Evolutionary conservation across 352 stramenopile genomes (phyloP).

Genomic region (Pythium utonaiense): DNA sequence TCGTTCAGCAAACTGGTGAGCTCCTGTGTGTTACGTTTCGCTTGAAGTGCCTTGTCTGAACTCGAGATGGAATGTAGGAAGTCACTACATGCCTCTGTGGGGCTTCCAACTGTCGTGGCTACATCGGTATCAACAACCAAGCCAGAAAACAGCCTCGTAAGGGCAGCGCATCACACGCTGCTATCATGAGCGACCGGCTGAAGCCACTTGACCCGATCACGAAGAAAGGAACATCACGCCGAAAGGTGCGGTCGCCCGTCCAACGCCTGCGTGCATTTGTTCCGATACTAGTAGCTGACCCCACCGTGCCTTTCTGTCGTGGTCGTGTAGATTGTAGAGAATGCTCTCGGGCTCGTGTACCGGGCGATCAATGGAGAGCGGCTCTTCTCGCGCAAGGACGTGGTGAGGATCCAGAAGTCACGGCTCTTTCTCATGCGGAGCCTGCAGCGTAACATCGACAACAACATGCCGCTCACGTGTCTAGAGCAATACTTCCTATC

Average conservation of each 20-base stretch:
- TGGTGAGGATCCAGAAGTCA: slow-evolving; percentile 41
- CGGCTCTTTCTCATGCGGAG: slow-evolving; percentile 64
- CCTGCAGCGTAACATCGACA: slow-evolving; percentile 43
- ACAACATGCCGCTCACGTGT: slow-evolving; percentile 50
- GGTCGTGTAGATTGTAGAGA: slow-evolving; percentile 47
- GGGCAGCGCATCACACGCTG: slow-evolving; percentile 17
- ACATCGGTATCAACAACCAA: slow-evolving; percentile 72
- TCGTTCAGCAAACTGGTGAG: slow-evolving; percentile 46
- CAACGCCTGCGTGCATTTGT: background rate
- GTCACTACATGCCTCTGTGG: slow-evolving; percentile 70
- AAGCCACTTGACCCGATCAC: slow-evolving; percentile 24
- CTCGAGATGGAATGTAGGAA: slow-evolving; percentile 33
- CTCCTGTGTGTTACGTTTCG: slow-evolving; percentile 24
- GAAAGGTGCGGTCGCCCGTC: slow-evolving; percentile 16
- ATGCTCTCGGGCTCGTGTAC: slow-evolving; percentile 54
- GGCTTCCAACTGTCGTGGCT: slow-evolving; percentile 55
- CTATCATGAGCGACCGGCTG: background rate
- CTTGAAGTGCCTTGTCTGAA: slow-evolving; percentile 2
- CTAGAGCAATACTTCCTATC: slow-evolving; percentile 58
- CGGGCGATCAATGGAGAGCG: slow-evolving; percentile 35
- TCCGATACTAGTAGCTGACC: no score
- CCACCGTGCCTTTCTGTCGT: no score
- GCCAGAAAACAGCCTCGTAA: slow-evolving; percentile 27
- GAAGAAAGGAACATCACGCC: slow-evolving; percentile 15
- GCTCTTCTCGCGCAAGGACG: slow-evolving; percentile 46